Percentiles rank a stretch among this genome's conserved stretches.
Conservation (phyloP, 257 asterid species). For the Eustoma russellianum region DNA sequence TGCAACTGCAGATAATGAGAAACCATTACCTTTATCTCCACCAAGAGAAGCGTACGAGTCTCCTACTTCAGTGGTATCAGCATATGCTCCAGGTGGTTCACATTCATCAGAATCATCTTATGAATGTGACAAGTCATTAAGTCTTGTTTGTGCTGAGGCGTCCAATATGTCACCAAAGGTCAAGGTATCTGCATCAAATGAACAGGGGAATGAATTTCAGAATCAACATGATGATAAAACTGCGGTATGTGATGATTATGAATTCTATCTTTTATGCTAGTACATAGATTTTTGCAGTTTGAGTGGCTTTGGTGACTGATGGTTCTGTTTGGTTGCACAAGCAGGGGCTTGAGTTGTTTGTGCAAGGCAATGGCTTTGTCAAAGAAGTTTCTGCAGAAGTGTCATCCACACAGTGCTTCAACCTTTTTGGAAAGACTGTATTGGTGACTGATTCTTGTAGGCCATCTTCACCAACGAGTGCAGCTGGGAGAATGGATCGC, state of each 20-base stretch:
- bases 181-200: conserved; percentile 27
- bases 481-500: conserved; percentile 13
- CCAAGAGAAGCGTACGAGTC: conserved; percentile 25
- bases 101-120: conserved; percentile 32
- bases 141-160: conserved; percentile 35
- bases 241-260: neutral
- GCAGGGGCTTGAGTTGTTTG: conserved; percentile 47
- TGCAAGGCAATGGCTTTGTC: conserved; percentile 30
- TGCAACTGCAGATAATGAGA: conserved; percentile 15
- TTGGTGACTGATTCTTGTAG: conserved; percentile 29
- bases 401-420: conserved; percentile 34
- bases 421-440: conserved; percentile 67
- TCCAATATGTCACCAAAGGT: conserved; percentile 39
- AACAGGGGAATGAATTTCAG: conserved; percentile 23
- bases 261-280: neutral
- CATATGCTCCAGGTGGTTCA: conserved; percentile 35
- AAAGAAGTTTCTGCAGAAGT: conserved; percentile 23
- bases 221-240: conserved; percentile 33
- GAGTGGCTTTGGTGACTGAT: neutral
- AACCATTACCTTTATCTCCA: conserved; percentile 23
- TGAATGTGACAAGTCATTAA: conserved; percentile 21
- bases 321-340: neutral
- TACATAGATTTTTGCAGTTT: neutral
- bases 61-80: conserved; percentile 69
- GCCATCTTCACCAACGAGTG: conserved; percentile 16